Conservation (phyloP, 2,329 filamentous ascomycete genomes). For the Neonectria faginata region DNA sequence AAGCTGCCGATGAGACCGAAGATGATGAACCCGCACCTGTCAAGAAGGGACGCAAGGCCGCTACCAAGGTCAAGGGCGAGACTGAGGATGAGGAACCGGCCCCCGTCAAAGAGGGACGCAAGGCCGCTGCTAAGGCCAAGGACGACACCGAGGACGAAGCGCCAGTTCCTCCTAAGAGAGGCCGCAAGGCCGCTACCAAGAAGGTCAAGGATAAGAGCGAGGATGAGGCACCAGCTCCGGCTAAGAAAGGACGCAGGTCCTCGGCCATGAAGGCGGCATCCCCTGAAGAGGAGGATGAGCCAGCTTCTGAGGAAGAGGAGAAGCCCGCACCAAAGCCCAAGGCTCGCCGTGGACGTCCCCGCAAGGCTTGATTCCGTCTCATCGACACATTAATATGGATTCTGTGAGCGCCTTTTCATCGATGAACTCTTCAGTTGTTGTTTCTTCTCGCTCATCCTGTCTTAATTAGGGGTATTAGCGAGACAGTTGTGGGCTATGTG, state of each 20-base stretch:
- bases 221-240: constrained; percentile 33
- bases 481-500: constrained; percentile 13
- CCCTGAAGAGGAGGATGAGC: constrained; percentile 26
- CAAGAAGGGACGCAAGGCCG: constrained; percentile 28
- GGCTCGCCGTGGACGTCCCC: constrained; percentile 18
- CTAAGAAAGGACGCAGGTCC: constrained; percentile 29
- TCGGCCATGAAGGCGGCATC: constrained; percentile 30
- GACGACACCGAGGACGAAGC: constrained; percentile 32
- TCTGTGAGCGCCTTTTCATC: neutral
- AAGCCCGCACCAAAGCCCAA: constrained; percentile 48
- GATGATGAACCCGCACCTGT: constrained; percentile 32
- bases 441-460: neutral
- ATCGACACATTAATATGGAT: no score
- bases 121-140: constrained; percentile 23
- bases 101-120: constrained; percentile 45
- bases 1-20: constrained; percentile 27
- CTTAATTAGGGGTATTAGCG: neutral
- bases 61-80: constrained; percentile 21
- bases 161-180: constrained; percentile 22
- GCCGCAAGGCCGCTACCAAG: constrained; percentile 26
- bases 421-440: neutral
- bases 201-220: constrained; percentile 21
- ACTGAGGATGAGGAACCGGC: constrained; percentile 33
- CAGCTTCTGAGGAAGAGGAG: constrained; percentile 34
- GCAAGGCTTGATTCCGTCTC: constrained; percentile 13